Evolutionary conservation across 2,329 filamentous ascomycete species (phyloP), one percentile per base, ranked within the genome.

Genomic region (Exophiala oligosperma): DNA sequence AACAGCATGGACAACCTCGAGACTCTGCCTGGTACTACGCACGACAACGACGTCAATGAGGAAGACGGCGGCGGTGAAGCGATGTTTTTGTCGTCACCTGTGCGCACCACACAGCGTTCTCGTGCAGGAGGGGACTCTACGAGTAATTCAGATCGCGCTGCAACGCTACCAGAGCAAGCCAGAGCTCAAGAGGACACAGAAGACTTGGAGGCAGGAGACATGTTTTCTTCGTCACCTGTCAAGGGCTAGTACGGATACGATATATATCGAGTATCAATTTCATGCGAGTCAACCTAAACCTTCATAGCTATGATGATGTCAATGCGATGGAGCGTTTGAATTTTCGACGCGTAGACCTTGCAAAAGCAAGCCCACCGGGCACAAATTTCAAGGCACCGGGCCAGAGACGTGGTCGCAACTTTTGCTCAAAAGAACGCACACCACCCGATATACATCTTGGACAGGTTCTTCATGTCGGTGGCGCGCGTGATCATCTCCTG

Each of bases 381-480:
- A 11, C 32, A 9, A 11, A 35, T 9, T 11, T 17, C 17, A 17
- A 17, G 17, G 17, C 17, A 17, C 17, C 17, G 17, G 17, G 17
- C 17, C 17, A 17, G 17, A 17, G 17, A 17, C 17, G 32, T 9
- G 32, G 11, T 37, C 35, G 38, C 37, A 14, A 17, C 26, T 40
- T n/a, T 12, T 43, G 26, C 32, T 71, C 64, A 88, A 59, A 87
- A 84, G 68, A 88, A 89, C 11, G 85, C 79, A 76, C 85, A 88
- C 93, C 93, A 97, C 21, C 94, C 94, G 75, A 97, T 96, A 74
- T 97, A 99, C 95, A 99, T 99, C 40, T 86, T 85, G 17, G 90
- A 85, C 74, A 99, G 74, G 72, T 94, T 95, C 69, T 77, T 83
- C 56, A 88, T 84, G 73, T 92, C 86, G 23, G 88, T 89, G 35